Evolutionary conservation across 1,284 basidiomycete genomes (phyloP).

Genomic region (Ganoderma multipileum): DNA sequence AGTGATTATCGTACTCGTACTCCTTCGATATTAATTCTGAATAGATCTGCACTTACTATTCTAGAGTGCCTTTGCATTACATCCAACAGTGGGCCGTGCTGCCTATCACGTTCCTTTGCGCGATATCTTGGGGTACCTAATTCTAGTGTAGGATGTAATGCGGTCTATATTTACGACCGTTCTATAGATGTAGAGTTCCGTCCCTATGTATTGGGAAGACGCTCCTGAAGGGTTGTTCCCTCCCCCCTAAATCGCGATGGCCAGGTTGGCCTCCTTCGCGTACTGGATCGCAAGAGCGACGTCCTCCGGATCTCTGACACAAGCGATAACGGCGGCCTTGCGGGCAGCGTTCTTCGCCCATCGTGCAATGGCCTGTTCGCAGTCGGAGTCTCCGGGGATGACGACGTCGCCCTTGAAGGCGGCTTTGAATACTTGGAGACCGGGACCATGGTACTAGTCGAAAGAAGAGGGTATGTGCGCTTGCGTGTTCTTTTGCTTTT

Average conservation of each 20-base stretch:
- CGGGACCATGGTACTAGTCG: slow-evolving; percentile 19
- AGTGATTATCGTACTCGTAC: neutral
- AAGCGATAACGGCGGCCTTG: slow-evolving; percentile 41
- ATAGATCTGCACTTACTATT: no score
- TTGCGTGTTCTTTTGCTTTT: no score
- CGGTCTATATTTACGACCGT: no score
- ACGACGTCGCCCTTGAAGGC: slow-evolving; percentile 38
- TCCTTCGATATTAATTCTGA: no score
- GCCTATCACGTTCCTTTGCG: no score
- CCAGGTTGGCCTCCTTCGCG: slow-evolving; percentile 35
- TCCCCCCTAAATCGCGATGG: slow-evolving; percentile 44
- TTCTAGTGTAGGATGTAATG: no score
- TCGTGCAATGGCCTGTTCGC: slow-evolving; percentile 36
- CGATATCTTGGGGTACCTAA: no score
- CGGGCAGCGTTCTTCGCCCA: slow-evolving; percentile 39
- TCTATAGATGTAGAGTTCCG: no score
- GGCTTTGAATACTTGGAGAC: slow-evolving; percentile 26
- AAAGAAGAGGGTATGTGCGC: no score
- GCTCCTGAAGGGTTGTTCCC: slow-evolving; percentile 46
- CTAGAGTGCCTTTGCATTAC: no score
- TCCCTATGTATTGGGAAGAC: no score
- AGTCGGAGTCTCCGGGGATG: slow-evolving; percentile 32
- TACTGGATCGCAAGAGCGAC: slow-evolving; percentile 42
- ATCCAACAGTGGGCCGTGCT: no score
- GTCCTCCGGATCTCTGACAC: slow-evolving; percentile 40